Percentiles rank a stretch among this genome's conserved stretches.
Conservation (phyloP, 305 asterid genomes). For the Salvia sclarea region DNA sequence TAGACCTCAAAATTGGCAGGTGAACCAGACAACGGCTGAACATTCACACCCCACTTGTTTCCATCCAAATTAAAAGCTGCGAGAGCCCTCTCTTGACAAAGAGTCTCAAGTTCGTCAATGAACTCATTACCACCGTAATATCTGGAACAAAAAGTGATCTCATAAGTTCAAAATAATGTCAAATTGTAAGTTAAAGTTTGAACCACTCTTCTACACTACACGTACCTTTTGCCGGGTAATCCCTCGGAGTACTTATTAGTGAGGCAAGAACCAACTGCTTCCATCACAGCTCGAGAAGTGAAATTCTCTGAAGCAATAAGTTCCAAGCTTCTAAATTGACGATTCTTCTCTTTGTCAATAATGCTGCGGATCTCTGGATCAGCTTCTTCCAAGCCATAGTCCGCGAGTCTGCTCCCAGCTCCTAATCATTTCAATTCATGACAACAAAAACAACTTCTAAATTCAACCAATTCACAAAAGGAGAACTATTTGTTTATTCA, state of each 20-base stretch:
- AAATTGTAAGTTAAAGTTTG: not conserved
- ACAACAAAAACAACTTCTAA: conserved; percentile 4
- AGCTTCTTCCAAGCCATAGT: conserved; percentile 58
- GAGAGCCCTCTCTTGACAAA: conserved; percentile 91
- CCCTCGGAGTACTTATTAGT: conserved; percentile 98
- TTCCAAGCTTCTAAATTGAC: conserved; percentile 89
- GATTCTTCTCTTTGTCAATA: conserved; percentile 80
- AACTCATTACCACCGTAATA: conserved; percentile 91
- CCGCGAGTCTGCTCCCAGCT: conserved; percentile 56
- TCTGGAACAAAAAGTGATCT: conserved; percentile 36
- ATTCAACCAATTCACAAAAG: conserved; percentile 9
- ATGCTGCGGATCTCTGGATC: conserved; percentile 80
- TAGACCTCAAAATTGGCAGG: conserved; percentile 87
- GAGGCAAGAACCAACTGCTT: conserved; percentile 98
- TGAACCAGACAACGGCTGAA: conserved; percentile 84
- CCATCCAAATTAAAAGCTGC: conserved; percentile 81
- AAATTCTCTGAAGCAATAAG: conserved; percentile 97
- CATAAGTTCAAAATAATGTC: conserved; percentile 18
- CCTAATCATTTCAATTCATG: conserved; percentile 45
- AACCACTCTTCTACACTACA: not conserved
- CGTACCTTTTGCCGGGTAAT: conserved; percentile 85
- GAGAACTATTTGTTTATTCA: not conserved
- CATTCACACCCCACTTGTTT: conserved; percentile 85
- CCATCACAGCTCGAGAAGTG: conserved; percentile 98
- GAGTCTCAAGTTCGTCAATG: conserved; percentile 86